phyloP scores from a whole-genome alignment of 768 basidiomycete genomes.

The Ramaria sp. region DNA sequence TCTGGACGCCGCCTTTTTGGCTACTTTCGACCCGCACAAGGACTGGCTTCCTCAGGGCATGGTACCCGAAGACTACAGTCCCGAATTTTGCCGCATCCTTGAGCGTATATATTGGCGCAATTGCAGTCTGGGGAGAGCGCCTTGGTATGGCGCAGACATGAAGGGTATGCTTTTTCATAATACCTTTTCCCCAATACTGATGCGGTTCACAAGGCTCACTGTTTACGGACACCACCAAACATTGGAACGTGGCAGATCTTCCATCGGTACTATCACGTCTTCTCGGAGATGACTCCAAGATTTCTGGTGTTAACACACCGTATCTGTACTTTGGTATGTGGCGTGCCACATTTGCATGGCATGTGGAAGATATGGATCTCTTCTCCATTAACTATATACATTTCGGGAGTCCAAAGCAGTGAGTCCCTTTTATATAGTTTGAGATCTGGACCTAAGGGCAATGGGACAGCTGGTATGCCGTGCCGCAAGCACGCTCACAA shows the following conservation, averaged over 20 bases:
- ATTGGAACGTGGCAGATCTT: conserved; percentile 93
- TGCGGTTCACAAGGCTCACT: conserved; percentile 37
- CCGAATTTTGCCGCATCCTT: conserved; percentile 77
- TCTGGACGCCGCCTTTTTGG: conserved; percentile 45
- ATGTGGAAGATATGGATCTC: conserved; percentile 98
- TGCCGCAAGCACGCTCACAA: conserved; percentile 76
- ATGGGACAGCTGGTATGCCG: conserved; percentile 71
- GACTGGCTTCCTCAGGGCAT: conserved; percentile 80
- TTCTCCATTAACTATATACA: conserved; percentile 99
- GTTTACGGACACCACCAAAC: conserved; percentile 61
- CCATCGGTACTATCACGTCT: conserved; percentile 79
- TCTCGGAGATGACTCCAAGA: conserved; percentile 43
- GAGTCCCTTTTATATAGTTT: neutral
- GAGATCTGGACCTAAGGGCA: conserved; percentile 9
- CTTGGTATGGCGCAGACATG: conserved; percentile 97
- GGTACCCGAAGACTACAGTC: conserved; percentile 65
- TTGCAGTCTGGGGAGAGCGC: conserved; percentile 76
- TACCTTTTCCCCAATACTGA: neutral
- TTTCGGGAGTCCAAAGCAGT: conserved; percentile 85
- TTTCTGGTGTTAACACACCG: conserved; percentile 95
- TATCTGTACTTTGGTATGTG: conserved; percentile 99
- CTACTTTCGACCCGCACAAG: conserved; percentile 56
- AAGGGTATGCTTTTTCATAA: conserved; percentile 44
- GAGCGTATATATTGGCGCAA: conserved; percentile 92
- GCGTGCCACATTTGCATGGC: conserved; percentile 98